Conservation (phyloP, 2,329 filamentous ascomycete genomes). For the Pleurostoma richardsiae region DNA sequence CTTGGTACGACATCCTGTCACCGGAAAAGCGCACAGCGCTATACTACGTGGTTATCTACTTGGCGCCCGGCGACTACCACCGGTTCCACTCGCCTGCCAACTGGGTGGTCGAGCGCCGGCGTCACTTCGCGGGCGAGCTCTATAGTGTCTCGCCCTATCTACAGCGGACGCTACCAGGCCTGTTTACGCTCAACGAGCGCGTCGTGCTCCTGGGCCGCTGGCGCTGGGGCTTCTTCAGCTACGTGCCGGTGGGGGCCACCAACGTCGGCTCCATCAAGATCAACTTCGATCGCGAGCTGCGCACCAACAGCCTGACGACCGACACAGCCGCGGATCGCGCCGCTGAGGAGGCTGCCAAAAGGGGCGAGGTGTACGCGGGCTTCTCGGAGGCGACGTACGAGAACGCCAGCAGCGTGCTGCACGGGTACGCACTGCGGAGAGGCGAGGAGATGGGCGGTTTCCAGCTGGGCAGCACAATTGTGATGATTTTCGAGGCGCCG, state of each 20-base stretch:
- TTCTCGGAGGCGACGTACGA: constrained; percentile 90
- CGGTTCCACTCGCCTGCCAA: constrained; percentile 93
- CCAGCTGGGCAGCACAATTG: constrained; percentile 89
- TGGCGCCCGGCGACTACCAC: constrained; percentile 96
- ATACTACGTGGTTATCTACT: constrained; percentile 93
- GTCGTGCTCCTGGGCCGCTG: constrained; percentile 90
- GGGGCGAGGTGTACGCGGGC: constrained; percentile 81
- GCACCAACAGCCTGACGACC: constrained; percentile 86
- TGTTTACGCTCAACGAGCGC: constrained; percentile 95
- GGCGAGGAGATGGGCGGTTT: constrained; percentile 99
- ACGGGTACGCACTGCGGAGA: constrained; percentile 75
- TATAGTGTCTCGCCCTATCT: constrained; percentile 95
- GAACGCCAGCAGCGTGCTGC: constrained; percentile 69
- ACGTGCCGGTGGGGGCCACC: constrained; percentile 91
- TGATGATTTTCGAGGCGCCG: constrained; percentile 94
- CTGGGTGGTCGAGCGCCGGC: constrained; percentile 90
- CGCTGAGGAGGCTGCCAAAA: constrained; percentile 69
- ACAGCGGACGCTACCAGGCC: constrained; percentile 82
- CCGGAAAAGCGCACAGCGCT: constrained; percentile 63
- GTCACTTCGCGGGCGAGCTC: constrained; percentile 96
- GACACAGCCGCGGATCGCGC: constrained; percentile 88
- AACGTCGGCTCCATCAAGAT: constrained; percentile 96
- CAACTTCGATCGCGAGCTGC: constrained; percentile 92
- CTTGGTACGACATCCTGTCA: constrained; percentile 67
- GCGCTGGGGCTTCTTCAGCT: constrained; percentile 97